These are phyloP conservation scores for Volvox africanus DNA, from an alignment of 139 green algal genomes.

Conservation along the genomic window DNA sequence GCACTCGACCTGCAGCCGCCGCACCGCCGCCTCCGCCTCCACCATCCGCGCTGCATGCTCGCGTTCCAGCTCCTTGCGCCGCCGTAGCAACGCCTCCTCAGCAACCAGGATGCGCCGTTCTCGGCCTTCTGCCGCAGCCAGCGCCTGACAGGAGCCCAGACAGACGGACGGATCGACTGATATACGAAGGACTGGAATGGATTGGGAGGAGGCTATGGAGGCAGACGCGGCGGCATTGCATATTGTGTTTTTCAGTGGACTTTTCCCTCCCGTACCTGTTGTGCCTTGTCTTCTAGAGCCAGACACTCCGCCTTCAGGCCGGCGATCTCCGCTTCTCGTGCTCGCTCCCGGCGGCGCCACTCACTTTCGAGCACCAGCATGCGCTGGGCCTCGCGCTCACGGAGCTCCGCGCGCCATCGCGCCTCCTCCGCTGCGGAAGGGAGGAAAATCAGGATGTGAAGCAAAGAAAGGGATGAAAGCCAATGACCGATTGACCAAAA, in stretches of 20 bases:
- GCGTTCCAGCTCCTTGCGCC: slow-evolving; percentile 70
- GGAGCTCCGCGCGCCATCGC: slow-evolving; percentile 58
- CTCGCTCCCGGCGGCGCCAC: slow-evolving; percentile 70
- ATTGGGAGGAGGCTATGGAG: too few species aligned
- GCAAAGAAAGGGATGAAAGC: too few species aligned
- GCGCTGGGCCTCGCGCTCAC: slow-evolving; percentile 67
- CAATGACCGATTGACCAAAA: too few species aligned
- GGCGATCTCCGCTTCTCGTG: slow-evolving; percentile 52
- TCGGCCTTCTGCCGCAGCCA: slow-evolving; percentile 61
- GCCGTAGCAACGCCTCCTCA: slow-evolving; percentile 60
- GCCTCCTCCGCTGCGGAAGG: slow-evolving; percentile 63
- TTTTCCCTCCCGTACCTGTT: slow-evolving; percentile 43
- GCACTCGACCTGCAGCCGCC: slow-evolving; percentile 77
- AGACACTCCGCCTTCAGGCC: slow-evolving; percentile 48
- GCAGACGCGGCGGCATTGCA: background rate
- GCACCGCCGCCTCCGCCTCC: slow-evolving; percentile 76
- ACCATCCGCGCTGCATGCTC: slow-evolving; percentile 65
- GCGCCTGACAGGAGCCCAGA: slow-evolving; percentile 27
- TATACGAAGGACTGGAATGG: too few species aligned
- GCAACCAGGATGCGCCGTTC: slow-evolving; percentile 60
- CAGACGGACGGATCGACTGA: too few species aligned
- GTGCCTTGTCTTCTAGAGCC: slow-evolving; percentile 57
- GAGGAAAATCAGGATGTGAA: too few species aligned
- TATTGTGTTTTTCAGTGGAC: background rate
- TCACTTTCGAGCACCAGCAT: slow-evolving; percentile 75